phyloP scores from a whole-genome alignment of 1,284 basidiomycete genomes.

The Chondrostereum purpureum region DNA sequence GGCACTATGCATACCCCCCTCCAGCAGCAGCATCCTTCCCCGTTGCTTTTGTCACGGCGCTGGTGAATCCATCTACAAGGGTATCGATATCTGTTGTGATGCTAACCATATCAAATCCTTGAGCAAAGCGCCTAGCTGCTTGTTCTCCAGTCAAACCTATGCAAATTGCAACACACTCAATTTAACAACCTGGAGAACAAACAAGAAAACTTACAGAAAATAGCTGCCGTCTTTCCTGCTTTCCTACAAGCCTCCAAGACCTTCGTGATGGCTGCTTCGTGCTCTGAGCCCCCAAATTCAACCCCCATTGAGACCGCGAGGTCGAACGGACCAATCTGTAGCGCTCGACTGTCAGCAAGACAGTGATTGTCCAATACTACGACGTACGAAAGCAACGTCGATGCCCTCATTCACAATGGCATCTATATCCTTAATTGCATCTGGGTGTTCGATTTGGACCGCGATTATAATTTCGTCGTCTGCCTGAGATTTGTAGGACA shows the following conservation, averaged over 20 bases:
- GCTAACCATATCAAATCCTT: slow-evolving; percentile 28
- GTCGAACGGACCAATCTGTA: slow-evolving; percentile 24
- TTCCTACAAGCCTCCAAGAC: slow-evolving; percentile 19
- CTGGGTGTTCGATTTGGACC: slow-evolving; percentile 26
- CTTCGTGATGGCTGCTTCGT: slow-evolving; percentile 22
- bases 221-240: slow-evolving; percentile 21
- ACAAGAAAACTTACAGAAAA: slow-evolving; percentile 19
- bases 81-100: slow-evolving; percentile 27
- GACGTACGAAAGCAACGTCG: slow-evolving; percentile 22
- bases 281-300: slow-evolving; percentile 20
- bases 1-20: slow-evolving; percentile 11
- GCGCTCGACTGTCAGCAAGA: neutral
- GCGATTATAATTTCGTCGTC: slow-evolving; percentile 19
- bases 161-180: no score
- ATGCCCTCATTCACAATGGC: slow-evolving; percentile 20
- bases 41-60: slow-evolving; percentile 14
- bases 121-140: slow-evolving; percentile 21
- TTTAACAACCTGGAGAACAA: no score
- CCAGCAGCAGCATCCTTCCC: slow-evolving; percentile 7
- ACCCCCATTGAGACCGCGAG: slow-evolving; percentile 24
- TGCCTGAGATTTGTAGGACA: slow-evolving; percentile 20
- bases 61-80: slow-evolving; percentile 18
- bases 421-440: slow-evolving; percentile 20
- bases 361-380: neutral
- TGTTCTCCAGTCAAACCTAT: slow-evolving; percentile 24